These are phyloP conservation scores for Chytriomyces sp. DNA, from an alignment of 192 early-diverging fungal species.

Conservation along the genomic window DNA sequence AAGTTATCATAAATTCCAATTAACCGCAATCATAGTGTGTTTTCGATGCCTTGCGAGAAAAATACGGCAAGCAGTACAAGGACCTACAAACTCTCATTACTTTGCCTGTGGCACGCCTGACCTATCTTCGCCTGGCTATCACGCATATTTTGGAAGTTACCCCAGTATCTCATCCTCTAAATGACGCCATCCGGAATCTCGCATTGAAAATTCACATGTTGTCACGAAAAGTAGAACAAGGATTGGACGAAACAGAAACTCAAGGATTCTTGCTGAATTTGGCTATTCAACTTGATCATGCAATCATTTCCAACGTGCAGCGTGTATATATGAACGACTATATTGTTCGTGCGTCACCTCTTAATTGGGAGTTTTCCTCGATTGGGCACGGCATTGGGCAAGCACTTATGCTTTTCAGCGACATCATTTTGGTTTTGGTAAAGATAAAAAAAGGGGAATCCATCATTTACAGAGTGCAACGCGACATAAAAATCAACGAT, in stretches of 20 bases:
- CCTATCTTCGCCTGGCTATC: not conserved
- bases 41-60: too few relatives aligned
- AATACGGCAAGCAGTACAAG: too few relatives aligned
- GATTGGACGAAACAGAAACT: not conserved
- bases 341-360: not conserved
- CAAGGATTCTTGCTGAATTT: not conserved
- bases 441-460: not conserved
- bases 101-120: not conserved
- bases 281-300: not conserved
- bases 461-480: too few relatives aligned
- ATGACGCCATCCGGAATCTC: not conserved
- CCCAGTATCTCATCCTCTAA: not conserved
- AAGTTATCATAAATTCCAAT: too few relatives aligned
- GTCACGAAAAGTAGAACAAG: not conserved
- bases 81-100: not conserved
- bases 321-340: not conserved
- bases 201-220: not conserved
- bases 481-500: not conserved
- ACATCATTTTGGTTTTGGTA: not conserved
- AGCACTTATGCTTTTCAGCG: not conserved
- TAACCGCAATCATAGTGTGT: too few relatives aligned
- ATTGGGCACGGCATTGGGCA: not conserved
- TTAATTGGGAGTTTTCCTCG: not conserved
- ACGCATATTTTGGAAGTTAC: not conserved
- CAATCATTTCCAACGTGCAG: not conserved